Evolutionary conservation across 2,329 filamentous ascomycete species (phyloP).

Genomic region (Fusarium tricinctum): DNA sequence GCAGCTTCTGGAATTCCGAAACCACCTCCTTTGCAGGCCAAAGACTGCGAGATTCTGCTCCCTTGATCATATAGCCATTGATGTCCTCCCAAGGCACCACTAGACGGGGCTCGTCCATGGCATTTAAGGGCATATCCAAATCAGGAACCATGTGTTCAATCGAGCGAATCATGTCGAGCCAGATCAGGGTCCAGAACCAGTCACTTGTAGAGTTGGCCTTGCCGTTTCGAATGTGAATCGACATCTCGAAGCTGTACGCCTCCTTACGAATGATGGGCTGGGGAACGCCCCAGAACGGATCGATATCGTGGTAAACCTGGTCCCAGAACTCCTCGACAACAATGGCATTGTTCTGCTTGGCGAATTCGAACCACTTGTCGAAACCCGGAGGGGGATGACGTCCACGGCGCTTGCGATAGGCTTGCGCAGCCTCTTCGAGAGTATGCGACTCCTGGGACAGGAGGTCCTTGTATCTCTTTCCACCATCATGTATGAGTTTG

Average conservation of each 20-base stretch:
- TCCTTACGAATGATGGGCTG: slow-evolving; percentile 65
- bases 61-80: slow-evolving; percentile 65
- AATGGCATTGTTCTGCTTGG: slow-evolving; percentile 64
- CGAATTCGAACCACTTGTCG: slow-evolving; percentile 71
- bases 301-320: slow-evolving; percentile 72
- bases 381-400: slow-evolving; percentile 75
- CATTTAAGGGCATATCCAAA: slow-evolving; percentile 76
- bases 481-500: slow-evolving; percentile 62
- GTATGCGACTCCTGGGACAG: slow-evolving; percentile 63
- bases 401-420: slow-evolving; percentile 70
- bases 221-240: slow-evolving; percentile 69
- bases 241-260: slow-evolving; percentile 70
- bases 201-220: slow-evolving; percentile 65
- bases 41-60: slow-evolving; percentile 63
- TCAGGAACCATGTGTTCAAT: slow-evolving; percentile 72
- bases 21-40: slow-evolving; percentile 60
- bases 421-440: slow-evolving; percentile 67
- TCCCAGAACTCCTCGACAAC: slow-evolving; percentile 75
- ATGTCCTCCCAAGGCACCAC: slow-evolving; percentile 75
- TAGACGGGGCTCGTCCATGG: slow-evolving; percentile 76
- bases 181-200: slow-evolving; percentile 72
- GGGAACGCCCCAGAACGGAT: slow-evolving; percentile 69
- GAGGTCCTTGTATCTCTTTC: slow-evolving; percentile 57
- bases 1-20: slow-evolving; percentile 60
- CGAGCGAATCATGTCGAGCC: slow-evolving; percentile 66